Evolutionary conservation across 208 protist species (phyloP).

Genomic region (Porcisia deanei): DNA sequence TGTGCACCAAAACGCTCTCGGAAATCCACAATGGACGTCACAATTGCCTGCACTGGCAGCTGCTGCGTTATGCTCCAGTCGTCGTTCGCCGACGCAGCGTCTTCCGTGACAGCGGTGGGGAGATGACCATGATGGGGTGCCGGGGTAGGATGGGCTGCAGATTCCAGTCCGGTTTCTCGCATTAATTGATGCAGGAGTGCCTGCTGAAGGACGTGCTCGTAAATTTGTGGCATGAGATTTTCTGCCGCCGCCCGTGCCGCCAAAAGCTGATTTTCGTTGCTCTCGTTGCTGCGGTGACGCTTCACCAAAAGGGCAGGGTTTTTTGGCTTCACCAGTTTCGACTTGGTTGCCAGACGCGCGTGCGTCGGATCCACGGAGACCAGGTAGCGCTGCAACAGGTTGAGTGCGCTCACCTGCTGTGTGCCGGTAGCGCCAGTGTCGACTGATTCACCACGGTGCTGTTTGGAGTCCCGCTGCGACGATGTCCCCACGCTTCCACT

Average conservation of each 20-base stretch:
- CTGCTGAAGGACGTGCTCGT: slow-evolving; percentile 34
- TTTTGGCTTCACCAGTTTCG: not conserved
- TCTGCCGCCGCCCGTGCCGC: slow-evolving; percentile 23
- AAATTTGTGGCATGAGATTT: slow-evolving; percentile 23
- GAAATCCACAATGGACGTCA: slow-evolving; percentile 25
- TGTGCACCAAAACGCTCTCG: slow-evolving; percentile 32
- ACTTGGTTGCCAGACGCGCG: not conserved
- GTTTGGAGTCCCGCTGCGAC: slow-evolving; percentile 1
- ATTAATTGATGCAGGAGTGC: slow-evolving; percentile 26
- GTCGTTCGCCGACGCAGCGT: not conserved
- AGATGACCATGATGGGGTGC: not conserved
- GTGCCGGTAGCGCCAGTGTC: not conserved
- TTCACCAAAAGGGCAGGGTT: not conserved
- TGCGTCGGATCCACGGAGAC: not conserved
- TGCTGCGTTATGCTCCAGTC: slow-evolving; percentile 37
- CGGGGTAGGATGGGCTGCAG: not conserved
- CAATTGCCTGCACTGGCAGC: slow-evolving; percentile 16
- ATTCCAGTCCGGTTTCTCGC: slow-evolving; percentile 22
- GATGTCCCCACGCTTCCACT: not conserved
- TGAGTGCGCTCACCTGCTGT: slow-evolving; percentile 21
- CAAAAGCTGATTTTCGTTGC: not conserved
- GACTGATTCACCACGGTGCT: not conserved
- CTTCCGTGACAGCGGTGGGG: not conserved
- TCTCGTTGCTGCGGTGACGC: not conserved
- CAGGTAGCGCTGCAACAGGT: slow-evolving; percentile 32